phyloP scores from a whole-genome alignment of 1,284 basidiomycete species.

The Microbotryomycetes sp. region DNA sequence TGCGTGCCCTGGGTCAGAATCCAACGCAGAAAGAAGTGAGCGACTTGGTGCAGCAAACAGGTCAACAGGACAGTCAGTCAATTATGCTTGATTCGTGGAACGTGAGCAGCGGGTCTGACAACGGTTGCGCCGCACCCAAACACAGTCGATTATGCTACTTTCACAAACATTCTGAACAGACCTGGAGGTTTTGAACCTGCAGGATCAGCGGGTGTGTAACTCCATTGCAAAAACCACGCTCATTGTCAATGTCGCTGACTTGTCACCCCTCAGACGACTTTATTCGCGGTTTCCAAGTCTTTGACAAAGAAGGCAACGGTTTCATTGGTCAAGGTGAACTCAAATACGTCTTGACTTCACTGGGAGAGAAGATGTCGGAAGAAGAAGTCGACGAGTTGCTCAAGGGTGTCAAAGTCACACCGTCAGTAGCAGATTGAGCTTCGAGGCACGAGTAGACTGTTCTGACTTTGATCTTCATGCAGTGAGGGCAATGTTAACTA shows the following conservation, averaged over 20 bases:
- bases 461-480: constrained; percentile 6
- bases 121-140: neutral
- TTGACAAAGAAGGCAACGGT: constrained; percentile 96
- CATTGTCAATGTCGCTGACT: neutral
- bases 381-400: constrained; percentile 97
- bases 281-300: constrained; percentile 97
- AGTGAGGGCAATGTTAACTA: constrained; percentile 98
- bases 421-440: constrained; percentile 51
- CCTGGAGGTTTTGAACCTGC: constrained; percentile 96
- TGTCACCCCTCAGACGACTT: constrained; percentile 72
- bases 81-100: too few relatives aligned
- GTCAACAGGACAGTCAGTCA: constrained; percentile 17
- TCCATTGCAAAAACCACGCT: neutral
- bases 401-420: constrained; percentile 83
- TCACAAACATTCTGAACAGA: constrained; percentile 84
- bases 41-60: constrained; percentile 57
- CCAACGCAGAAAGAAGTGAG: constrained; percentile 94
- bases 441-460: neutral
- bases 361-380: constrained; percentile 96
- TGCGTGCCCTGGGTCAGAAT: constrained; percentile 93
- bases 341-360: constrained; percentile 88
- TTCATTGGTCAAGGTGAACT: constrained; percentile 88
- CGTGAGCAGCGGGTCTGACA: too few relatives aligned
- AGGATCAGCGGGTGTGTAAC: constrained; percentile 68
- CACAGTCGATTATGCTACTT: constrained; percentile 79